Evolutionary conservation across 2,329 filamentous ascomycete species (phyloP), one percentile per base, ranked within the genome.

Genomic region (Sarocladium oryzae): DNA sequence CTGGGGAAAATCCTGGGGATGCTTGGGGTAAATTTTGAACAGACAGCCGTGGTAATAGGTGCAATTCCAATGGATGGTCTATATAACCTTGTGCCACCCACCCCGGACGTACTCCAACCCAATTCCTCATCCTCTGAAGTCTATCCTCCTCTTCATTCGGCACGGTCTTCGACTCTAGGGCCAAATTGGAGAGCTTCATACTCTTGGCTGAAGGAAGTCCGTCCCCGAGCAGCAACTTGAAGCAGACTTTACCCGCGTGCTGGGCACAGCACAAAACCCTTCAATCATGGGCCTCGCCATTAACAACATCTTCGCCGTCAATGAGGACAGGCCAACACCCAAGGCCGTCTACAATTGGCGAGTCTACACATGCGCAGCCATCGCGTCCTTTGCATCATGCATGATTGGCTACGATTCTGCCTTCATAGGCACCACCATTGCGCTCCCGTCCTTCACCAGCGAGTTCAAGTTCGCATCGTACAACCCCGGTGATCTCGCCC

Each of bases 341-440:
- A 68, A 69, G 57, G 71, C 70, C 54, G 77, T 82, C 54, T 82
- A 82, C 71, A 81, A 81, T 66, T 82, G 78, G 78, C 73, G 78
- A 36, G 76, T 82, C 53, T 81, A 81, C 59, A 61, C 65, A 23
- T 79, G 72, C 57, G 78, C 78, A 7, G 68, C 71, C 41, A 68
- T 78, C 21, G 77, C 77, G 16, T 79, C 78, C 2, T 78, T 79
- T 52, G 77, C 77, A 23, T 74, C 78, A 36, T 79, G 76, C 61
- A 77, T 73, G 63, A 80, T 81, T 51, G 77, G 76, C 53, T 79
- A 78, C 55, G 86, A 90, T 64, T 85, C 46, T 9, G 30, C 46
- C 33, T 49, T 49, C 46, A 49, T 49, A 30, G 46, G 46, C 46
- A 49, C 46, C 10, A 49, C 46, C 16, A 36, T 49, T 18, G 46